phyloP scores from a whole-genome alignment of 768 basidiomycete species.

The button mushroom (Agaricus bisporus) region DNA sequence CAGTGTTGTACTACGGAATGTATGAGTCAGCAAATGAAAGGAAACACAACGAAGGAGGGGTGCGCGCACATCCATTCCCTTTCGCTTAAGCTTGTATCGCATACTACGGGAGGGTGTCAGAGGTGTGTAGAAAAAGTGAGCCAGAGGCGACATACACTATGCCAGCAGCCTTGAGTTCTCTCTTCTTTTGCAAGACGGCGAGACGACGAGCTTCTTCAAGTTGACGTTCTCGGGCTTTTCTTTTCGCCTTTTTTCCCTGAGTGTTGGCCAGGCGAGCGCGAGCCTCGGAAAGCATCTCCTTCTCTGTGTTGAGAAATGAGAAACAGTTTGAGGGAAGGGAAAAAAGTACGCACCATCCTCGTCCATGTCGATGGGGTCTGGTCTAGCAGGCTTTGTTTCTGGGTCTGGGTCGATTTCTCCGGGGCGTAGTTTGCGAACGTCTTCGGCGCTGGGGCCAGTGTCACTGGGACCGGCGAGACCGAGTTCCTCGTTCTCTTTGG shows the following conservation, averaged over 20 bases:
- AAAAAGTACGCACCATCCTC: conserved; percentile 71
- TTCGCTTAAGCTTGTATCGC: conserved; percentile 91
- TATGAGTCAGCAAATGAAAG: conserved; percentile 6
- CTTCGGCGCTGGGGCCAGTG: conserved; percentile 84
- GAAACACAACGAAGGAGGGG: neutral
- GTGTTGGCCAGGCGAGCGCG: conserved; percentile 97
- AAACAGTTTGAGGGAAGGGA: neutral
- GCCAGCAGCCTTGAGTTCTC: conserved; percentile 96
- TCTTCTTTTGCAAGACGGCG: conserved; percentile 94
- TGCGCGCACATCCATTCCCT: conserved; percentile 88
- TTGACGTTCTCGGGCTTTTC: conserved; percentile 96
- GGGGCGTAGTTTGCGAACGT: conserved; percentile 81
- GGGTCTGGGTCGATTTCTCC: conserved; percentile 99
- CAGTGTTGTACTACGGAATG: conserved; percentile 78
- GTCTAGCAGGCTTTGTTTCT: conserved; percentile 95
- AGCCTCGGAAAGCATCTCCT: conserved; percentile 99
- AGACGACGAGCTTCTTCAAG: conserved; percentile 92
- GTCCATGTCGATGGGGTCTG: conserved; percentile 99
- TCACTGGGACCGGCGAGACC: conserved; percentile 85
- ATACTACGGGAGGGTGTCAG: conserved; percentile 41
- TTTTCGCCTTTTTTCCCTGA: conserved; percentile 98
- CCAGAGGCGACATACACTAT: conserved; percentile 66
- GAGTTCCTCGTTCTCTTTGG: conserved; percentile 92
- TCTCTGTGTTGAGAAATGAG: conserved; percentile 48
- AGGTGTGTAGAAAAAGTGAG: neutral